These are phyloP conservation scores for Botrytis galanthina DNA, from an alignment of 2,329 filamentous ascomycete species.

Conservation along the genomic window DNA sequence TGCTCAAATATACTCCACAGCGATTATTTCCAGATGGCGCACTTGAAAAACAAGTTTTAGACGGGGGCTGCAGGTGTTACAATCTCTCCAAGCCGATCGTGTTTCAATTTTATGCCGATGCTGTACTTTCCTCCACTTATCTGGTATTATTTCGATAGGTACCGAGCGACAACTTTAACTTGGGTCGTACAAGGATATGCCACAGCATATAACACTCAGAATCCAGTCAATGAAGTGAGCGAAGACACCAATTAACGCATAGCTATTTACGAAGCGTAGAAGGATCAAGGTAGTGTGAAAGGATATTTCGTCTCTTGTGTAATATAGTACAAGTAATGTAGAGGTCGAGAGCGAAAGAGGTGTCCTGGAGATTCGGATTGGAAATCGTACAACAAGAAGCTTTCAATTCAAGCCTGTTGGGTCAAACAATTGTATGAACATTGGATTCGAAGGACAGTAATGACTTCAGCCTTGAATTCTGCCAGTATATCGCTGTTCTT, in stretches of 20 bases:
- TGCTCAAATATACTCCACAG: not conserved
- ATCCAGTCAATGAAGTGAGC: not conserved
- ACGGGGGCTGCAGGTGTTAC: not conserved
- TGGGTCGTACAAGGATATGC: not conserved
- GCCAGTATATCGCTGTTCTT: not conserved
- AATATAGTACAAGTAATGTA: not conserved
- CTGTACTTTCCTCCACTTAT: not conserved
- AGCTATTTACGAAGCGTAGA: not conserved
- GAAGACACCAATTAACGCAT: not conserved
- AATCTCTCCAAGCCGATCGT: not conserved
- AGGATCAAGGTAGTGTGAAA: not conserved
- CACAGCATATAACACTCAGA: not conserved
- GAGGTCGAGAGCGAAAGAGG: not conserved
- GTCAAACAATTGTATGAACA: not conserved
- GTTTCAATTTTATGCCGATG: not conserved
- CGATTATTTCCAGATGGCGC: not conserved
- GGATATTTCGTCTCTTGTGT: not conserved
- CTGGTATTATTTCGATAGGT: not conserved
- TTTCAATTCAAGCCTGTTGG: not conserved
- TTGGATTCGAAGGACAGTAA: not conserved
- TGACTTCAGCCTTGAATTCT: constrained; percentile 7
- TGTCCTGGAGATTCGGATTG: not conserved
- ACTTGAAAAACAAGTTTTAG: not conserved
- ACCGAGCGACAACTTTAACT: not conserved
- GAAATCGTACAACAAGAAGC: not conserved